Percentiles rank a stretch among this genome's conserved stretches.
Conservation (phyloP, 345 rosid species). For the Diplotaxis tenuifolia region DNA sequence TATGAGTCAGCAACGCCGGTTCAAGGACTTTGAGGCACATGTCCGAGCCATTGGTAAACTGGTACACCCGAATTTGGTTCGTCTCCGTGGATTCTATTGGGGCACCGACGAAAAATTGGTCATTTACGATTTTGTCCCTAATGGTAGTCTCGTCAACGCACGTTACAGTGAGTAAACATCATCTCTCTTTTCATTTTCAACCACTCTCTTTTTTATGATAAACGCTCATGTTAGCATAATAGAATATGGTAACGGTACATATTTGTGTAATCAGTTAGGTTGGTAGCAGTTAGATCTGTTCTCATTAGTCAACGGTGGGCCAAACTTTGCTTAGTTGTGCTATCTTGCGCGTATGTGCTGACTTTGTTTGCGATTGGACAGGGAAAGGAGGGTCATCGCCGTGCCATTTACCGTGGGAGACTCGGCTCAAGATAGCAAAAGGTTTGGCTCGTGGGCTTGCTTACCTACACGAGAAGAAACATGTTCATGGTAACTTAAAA, state of each 20-base stretch:
- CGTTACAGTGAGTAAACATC: conserved; percentile 71
- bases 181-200: not conserved
- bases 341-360: conserved; percentile 12
- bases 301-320: conserved; percentile 39
- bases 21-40: conserved; percentile 78
- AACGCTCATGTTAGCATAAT: not conserved
- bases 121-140: conserved; percentile 76
- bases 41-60: conserved; percentile 74
- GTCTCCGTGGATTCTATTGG: conserved; percentile 86
- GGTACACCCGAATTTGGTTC: conserved; percentile 85
- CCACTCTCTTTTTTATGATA: not conserved
- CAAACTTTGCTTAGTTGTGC: not conserved
- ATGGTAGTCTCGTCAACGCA: conserved; percentile 80
- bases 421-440: conserved; percentile 75
- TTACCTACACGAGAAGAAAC: conserved; percentile 85
- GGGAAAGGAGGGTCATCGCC: conserved; percentile 90
- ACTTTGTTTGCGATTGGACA: conserved; percentile 19
- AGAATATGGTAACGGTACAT: conserved; percentile 1
- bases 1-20: conserved; percentile 71
- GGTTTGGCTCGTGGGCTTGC: conserved; percentile 84
- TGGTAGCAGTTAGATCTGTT: conserved; percentile 8
- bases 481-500: conserved; percentile 82
- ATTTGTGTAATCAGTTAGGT: conserved; percentile 20
- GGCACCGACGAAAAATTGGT: conserved; percentile 73
- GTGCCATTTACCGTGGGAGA: conserved; percentile 78